Evolutionary conservation across 2,329 filamentous ascomycete genomes (phyloP).

Genomic region (Claviceps digitariae): DNA sequence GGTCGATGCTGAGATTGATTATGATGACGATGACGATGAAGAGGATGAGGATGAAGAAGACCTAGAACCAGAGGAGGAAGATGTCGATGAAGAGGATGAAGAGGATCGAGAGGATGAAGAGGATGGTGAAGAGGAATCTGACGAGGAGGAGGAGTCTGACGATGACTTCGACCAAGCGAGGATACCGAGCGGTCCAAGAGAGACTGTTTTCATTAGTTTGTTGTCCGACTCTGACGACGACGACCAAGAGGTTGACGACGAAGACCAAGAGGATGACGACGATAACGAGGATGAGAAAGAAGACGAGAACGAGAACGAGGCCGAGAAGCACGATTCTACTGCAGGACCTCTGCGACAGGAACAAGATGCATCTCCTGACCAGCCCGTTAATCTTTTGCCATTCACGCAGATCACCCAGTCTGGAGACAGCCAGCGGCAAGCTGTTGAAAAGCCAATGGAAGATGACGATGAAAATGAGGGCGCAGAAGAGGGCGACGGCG

Average conservation of each 20-base stretch:
- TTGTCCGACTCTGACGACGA: constrained; percentile 26
- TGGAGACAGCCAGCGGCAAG: neutral
- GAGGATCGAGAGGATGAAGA: constrained; percentile 3
- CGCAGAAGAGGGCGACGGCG: neutral
- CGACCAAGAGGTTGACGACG: neutral
- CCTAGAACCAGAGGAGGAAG: neutral
- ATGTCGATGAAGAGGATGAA: neutral
- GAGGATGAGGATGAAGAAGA: constrained; percentile 1
- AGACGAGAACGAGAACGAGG: neutral
- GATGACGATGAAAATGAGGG: neutral
- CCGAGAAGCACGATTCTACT: neutral
- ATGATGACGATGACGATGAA: constrained; percentile 5
- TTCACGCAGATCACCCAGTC: neutral
- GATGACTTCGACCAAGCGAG: constrained; percentile 1
- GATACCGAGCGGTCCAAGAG: constrained; percentile 11
- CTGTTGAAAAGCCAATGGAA: neutral
- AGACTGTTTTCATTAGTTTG: constrained; percentile 32
- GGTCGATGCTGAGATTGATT: constrained; percentile 12
- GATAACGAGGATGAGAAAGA: neutral
- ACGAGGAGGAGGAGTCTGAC: constrained; percentile 5
- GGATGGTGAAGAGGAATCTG: constrained; percentile 7
- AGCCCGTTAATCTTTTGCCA: neutral
- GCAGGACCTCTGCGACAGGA: neutral
- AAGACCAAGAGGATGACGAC: neutral
- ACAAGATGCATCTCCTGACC: neutral